Conservation (phyloP, 1,139 yeast genomes). For the Hemisphaericaspora subhashii region DNA sequence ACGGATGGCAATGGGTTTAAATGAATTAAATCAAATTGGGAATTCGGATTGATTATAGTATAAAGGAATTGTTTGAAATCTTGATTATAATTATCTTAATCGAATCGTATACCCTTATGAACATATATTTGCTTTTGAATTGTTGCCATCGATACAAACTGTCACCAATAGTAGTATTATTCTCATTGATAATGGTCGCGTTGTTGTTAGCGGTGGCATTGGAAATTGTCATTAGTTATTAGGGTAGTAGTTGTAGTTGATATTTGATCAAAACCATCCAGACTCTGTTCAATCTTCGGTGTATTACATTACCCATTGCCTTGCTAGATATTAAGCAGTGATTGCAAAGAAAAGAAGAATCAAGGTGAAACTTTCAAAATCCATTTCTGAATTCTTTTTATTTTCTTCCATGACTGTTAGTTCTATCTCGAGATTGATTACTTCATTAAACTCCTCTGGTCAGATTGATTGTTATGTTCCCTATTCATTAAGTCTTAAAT, state of each 20-base stretch:
- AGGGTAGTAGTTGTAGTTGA: constrained; percentile 2
- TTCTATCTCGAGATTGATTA: too few relatives aligned
- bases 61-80: constrained; percentile 44
- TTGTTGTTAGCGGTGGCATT: neutral
- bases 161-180: neutral
- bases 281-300: constrained; percentile 12
- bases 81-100: constrained; percentile 43
- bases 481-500: too few relatives aligned
- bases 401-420: too few relatives aligned
- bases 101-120: constrained; percentile 63
- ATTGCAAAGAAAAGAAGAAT: too few relatives aligned
- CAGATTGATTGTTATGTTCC: too few relatives aligned
- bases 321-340: too few relatives aligned
- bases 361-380: too few relatives aligned
- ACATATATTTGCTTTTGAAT: constrained; percentile 31
- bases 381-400: too few relatives aligned
- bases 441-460: too few relatives aligned
- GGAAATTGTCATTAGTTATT: neutral
- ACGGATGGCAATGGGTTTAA: constrained; percentile 61
- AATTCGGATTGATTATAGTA: constrained; percentile 34
- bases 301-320: too few relatives aligned
- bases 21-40: constrained; percentile 37
- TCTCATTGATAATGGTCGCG: constrained; percentile 4
- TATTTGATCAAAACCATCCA: constrained; percentile 3
- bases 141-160: constrained; percentile 18